Conservation (phyloP, 2,329 filamentous ascomycete species). For the Pezicula neosporulosa region DNA sequence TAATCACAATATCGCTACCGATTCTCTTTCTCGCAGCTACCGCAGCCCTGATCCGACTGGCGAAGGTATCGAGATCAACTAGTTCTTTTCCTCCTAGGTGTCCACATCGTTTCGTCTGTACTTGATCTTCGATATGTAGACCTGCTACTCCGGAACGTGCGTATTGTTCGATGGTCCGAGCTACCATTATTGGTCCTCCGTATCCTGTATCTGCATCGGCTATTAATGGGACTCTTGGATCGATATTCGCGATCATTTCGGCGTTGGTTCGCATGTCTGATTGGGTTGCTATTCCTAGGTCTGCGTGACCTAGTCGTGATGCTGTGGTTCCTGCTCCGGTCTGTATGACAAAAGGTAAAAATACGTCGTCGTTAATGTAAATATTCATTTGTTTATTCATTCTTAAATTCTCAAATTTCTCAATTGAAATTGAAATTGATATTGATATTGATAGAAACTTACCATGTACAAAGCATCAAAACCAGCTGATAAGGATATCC, state of each 20-base stretch:
- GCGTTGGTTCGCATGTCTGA: conserved; percentile 51
- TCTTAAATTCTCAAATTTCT: no score
- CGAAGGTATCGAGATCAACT: conserved; percentile 45
- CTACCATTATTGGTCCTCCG: conserved; percentile 48
- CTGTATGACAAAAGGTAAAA: conserved; percentile 25
- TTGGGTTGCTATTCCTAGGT: conserved; percentile 46
- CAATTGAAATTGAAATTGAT: no score
- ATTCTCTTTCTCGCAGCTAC: conserved; percentile 43
- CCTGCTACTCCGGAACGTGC: conserved; percentile 52
- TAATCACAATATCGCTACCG: conserved; percentile 57
- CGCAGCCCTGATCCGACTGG: conserved; percentile 51
- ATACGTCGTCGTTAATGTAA: no score
- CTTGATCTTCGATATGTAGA: conserved; percentile 61
- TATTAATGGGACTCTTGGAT: conserved; percentile 42
- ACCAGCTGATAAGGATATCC: conserved; percentile 57
- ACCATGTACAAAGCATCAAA: conserved; percentile 68
- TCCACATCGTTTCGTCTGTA: conserved; percentile 62
- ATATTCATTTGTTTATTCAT: not conserved
- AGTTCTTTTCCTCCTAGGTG: conserved; percentile 60
- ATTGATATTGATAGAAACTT: no score
- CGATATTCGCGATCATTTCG: conserved; percentile 48
- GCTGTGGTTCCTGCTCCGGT: conserved; percentile 48
- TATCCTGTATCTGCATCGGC: conserved; percentile 53
- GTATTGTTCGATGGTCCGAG: conserved; percentile 49
- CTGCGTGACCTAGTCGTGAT: conserved; percentile 44